These are phyloP conservation scores for Hemileia vastatrix DNA, from an alignment of 1,284 basidiomycete species.

Conservation along the genomic window DNA sequence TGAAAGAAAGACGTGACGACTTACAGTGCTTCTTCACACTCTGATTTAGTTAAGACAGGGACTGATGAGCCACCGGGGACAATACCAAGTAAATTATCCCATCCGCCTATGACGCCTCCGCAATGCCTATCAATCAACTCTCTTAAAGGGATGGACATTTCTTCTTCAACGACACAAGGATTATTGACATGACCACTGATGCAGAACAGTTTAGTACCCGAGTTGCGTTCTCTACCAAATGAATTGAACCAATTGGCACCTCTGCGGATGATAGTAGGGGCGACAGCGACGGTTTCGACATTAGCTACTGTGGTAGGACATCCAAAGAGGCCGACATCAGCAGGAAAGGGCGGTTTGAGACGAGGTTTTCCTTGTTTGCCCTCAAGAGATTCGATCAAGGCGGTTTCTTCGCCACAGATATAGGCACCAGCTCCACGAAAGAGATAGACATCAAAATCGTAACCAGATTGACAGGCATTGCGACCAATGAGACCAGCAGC, in stretches of 20 bases:
- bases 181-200: slow-evolving; percentile 97
- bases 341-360: slow-evolving; percentile 98
- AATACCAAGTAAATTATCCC: slow-evolving; percentile 91
- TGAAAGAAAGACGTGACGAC: slow-evolving; percentile 40
- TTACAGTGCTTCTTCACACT: slow-evolving; percentile 72
- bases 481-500: slow-evolving; percentile 81
- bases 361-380: slow-evolving; percentile 96
- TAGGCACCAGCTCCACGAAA: slow-evolving; percentile 97
- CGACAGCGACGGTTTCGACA: slow-evolving; percentile 94
- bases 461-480: slow-evolving; percentile 84
- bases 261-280: slow-evolving; percentile 88
- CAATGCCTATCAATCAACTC: slow-evolving; percentile 95
- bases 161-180: slow-evolving; percentile 95
- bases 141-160: slow-evolving; percentile 93
- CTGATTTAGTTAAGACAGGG: slow-evolving; percentile 75
- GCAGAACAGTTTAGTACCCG: slow-evolving; percentile 92
- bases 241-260: slow-evolving; percentile 85
- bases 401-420: slow-evolving; percentile 98
- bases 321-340: slow-evolving; percentile 91
- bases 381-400: slow-evolving; percentile 90
- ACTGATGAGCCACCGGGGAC: slow-evolving; percentile 92
- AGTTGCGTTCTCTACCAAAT: slow-evolving; percentile 85
- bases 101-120: slow-evolving; percentile 85
- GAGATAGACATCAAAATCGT: slow-evolving; percentile 90
- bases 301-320: slow-evolving; percentile 97